Conservation (phyloP, 768 basidiomycete genomes). For the Astraeus odoratus region DNA sequence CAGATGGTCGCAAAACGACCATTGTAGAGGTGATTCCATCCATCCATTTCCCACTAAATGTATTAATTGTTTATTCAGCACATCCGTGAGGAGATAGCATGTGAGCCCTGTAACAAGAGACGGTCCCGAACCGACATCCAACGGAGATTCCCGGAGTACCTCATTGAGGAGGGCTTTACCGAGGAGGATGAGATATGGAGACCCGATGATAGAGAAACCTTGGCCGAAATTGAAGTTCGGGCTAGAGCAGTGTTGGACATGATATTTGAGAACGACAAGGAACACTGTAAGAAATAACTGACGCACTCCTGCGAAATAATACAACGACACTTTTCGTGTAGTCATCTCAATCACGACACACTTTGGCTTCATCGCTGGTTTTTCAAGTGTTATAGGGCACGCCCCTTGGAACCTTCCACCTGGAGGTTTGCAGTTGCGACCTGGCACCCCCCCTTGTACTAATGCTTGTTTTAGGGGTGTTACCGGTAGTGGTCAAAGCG, state of each 20-base stretch:
- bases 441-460: not conserved
- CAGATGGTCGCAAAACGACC: constrained; percentile 26
- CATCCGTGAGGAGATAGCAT: constrained; percentile 58
- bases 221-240: constrained; percentile 37
- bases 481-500: constrained; percentile 19
- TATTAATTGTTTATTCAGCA: constrained; percentile 33
- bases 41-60: constrained; percentile 16
- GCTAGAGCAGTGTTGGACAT: constrained; percentile 46
- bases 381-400: constrained; percentile 44
- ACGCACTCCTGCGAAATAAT: too few species aligned
- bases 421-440: constrained; percentile 44
- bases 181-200: constrained; percentile 63
- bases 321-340: too few species aligned
- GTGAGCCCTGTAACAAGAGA: constrained; percentile 68
- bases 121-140: constrained; percentile 42
- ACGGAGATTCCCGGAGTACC: constrained; percentile 40
- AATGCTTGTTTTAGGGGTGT: constrained; percentile 15
- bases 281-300: constrained; percentile 41
- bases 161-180: constrained; percentile 48
- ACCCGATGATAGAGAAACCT: constrained; percentile 46
- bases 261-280: constrained; percentile 42
- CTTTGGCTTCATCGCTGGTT: constrained; percentile 52
- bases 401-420: constrained; percentile 43
- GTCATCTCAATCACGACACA: constrained; percentile 67
- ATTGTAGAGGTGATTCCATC: constrained; percentile 47